phyloP scores from a whole-genome alignment of 495 filamentous ascomycete genomes.

The Podospora anserina region DNA sequence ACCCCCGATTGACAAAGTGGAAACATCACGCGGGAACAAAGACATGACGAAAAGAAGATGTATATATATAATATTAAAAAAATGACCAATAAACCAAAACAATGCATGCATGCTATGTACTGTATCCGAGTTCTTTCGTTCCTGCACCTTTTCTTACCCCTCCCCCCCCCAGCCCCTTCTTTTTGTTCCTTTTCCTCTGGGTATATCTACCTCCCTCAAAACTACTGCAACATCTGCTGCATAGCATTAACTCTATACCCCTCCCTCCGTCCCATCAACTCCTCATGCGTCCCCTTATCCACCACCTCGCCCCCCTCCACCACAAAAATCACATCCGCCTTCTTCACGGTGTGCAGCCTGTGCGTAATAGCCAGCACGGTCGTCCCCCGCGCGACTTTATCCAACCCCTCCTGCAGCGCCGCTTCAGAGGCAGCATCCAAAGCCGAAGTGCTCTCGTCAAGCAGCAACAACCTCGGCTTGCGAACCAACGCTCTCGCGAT shows the following conservation, averaged over 20 bases:
- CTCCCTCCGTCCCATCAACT: slow-evolving; percentile 57
- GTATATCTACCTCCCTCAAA: not conserved
- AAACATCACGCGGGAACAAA: not conserved
- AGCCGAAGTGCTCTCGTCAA: slow-evolving; percentile 83
- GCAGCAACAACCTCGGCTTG: slow-evolving; percentile 73
- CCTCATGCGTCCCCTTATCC: slow-evolving; percentile 65
- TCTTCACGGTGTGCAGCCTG: slow-evolving; percentile 68
- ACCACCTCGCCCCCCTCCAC: slow-evolving; percentile 65
- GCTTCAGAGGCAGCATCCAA: slow-evolving; percentile 70
- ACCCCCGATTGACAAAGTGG: not conserved
- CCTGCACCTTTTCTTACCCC: not conserved
- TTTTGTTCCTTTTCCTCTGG: not conserved
- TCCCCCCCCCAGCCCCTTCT: not conserved
- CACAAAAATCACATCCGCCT: slow-evolving; percentile 73
- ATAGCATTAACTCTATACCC: slow-evolving; percentile 56
- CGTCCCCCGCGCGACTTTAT: slow-evolving; percentile 63
- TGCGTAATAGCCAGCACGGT: slow-evolving; percentile 86
- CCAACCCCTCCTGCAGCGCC: slow-evolving; percentile 67
- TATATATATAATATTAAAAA: slow-evolving; percentile 2
- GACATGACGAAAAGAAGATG: not conserved
- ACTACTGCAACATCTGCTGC: slow-evolving; percentile 33
- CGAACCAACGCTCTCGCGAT: slow-evolving; percentile 77
- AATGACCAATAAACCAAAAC: not conserved
- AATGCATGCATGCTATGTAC: not conserved
- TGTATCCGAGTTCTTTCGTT: not conserved